These are phyloP conservation scores for Xerocomus minutiporus DNA, from an alignment of 1,284 basidiomycete genomes.

Conservation along the genomic window DNA sequence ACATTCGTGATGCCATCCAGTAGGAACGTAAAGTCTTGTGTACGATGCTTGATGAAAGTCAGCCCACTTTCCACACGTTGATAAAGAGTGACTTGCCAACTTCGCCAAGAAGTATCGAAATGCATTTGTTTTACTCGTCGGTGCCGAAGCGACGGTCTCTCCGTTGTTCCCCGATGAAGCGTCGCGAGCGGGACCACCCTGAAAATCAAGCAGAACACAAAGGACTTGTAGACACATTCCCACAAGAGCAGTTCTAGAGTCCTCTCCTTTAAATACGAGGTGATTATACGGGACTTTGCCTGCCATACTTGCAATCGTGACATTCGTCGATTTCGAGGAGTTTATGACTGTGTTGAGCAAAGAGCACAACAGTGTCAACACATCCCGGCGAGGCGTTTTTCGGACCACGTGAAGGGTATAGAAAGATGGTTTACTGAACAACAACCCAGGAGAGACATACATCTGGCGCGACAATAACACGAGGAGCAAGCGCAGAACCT, in stretches of 20 bases:
- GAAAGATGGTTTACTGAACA: slow-evolving; percentile 68
- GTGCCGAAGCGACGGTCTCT: slow-evolving; percentile 45
- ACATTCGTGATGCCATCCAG: slow-evolving; percentile 68
- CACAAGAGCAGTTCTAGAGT: slow-evolving; percentile 66
- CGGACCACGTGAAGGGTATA: slow-evolving; percentile 78
- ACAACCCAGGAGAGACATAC: slow-evolving; percentile 67
- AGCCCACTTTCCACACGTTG: slow-evolving; percentile 4
- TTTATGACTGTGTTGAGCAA: slow-evolving; percentile 86
- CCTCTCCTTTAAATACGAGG: slow-evolving; percentile 83
- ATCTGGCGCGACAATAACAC: slow-evolving; percentile 85
- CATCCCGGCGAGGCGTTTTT: slow-evolving; percentile 71
- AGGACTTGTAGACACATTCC: slow-evolving; percentile 71
- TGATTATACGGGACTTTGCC: slow-evolving; percentile 83
- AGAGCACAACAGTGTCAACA: slow-evolving; percentile 86
- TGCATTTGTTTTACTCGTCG: slow-evolving; percentile 73
- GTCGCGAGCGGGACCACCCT: slow-evolving; percentile 68
- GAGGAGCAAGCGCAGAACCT: slow-evolving; percentile 81
- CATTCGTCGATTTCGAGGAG: slow-evolving; percentile 45
- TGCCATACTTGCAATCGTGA: slow-evolving; percentile 58
- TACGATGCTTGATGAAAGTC: slow-evolving; percentile 62
- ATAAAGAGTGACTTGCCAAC: slow-evolving; percentile 48
- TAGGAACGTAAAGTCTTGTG: slow-evolving; percentile 82
- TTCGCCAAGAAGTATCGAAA: slow-evolving; percentile 90
- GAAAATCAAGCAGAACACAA: slow-evolving; percentile 77
- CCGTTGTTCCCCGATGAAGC: slow-evolving; percentile 32